Base-by-base conservation (phyloP, 2,329 filamentous ascomycete species). In the Fusarium sp. region DNA sequence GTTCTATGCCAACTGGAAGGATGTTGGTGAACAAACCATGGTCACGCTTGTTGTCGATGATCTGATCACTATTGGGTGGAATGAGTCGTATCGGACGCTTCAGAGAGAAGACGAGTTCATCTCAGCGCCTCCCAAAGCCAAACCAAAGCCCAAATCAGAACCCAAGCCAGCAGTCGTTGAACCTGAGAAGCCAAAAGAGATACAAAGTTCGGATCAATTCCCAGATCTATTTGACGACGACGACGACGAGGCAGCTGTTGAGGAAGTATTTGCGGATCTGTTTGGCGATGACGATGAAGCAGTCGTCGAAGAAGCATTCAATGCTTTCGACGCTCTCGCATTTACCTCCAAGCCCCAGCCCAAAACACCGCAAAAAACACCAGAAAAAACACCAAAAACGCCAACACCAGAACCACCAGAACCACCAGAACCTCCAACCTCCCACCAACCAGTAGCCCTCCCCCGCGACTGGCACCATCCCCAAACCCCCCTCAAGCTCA, bases 401-500 rank as follows among this genome's bases (percentile, higher is more conserved):
- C 29, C 29, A 31, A n/a, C n/a, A n/a, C n/a, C n/a, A 31, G 29
- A 31, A 10, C 11, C 13, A 31, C 13, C 29, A 31, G 4, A 11
- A 14, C 29, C 11, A 14, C 29, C 3, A 13, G 29, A 14, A 31
- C 29, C 29, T 4, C 50, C 41, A 5, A 46, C 50, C n/a, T 48
- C 61, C 7, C 50, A 50, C 27, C 70, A 74, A 27, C 76, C 79
- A 5, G 66, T 82, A 21, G 76, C 78, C 4, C 74, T 82, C 4
- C 77, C 82, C 4, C 80, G 78, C 59, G 77, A 81, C 50, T 81
- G 80, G 75, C 77, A 80, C 50, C 73, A 83, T 49, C 78, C 74
- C 0, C 77, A 78, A 25, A 76, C 74, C 1, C 83, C 85, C 1
- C 76, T 86, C 17, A 87, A 84, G 65, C 81, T 88, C 27, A 87